These are phyloP conservation scores for Cocos nucifera DNA, from an alignment of 176 grass and related monocot species.

Conservation along the genomic window DNA sequence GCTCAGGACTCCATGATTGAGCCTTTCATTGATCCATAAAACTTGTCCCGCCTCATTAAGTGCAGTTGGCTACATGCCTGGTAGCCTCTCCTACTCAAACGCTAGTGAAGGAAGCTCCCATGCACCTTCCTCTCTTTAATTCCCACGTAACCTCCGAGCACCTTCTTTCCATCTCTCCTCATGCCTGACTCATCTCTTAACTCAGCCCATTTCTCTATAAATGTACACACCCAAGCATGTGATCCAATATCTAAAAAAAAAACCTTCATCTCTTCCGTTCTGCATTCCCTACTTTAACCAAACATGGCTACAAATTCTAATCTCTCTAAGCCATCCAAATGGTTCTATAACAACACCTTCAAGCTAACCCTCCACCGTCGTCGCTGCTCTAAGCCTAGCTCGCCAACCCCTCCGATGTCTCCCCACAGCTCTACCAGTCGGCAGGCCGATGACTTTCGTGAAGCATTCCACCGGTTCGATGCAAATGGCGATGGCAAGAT, in stretches of 20 bases:
- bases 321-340: not conserved
- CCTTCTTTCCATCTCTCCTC: not conserved
- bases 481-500: slow-evolving; percentile 13
- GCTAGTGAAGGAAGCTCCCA: not conserved
- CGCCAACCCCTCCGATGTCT: not conserved
- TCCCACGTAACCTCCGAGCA: not conserved
- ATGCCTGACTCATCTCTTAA: too few species aligned
- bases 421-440: not conserved
- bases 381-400: not conserved
- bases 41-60: too few species aligned
- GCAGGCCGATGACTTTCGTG: not conserved
- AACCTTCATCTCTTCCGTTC: too few species aligned
- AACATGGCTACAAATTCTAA: not conserved
- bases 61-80: not conserved
- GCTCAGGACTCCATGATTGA: too few species aligned
- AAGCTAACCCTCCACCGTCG: not conserved
- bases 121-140: not conserved
- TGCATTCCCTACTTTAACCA: not conserved
- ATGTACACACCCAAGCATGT: not conserved
- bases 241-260: too few species aligned
- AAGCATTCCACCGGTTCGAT: slow-evolving; percentile 7
- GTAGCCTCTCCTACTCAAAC: not conserved
- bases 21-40: too few species aligned
- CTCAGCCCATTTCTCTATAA: not conserved
- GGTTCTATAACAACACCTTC: slow-evolving; percentile 6